Conservation (phyloP, 306 rosid species). For the Luffa acutangula region DNA sequence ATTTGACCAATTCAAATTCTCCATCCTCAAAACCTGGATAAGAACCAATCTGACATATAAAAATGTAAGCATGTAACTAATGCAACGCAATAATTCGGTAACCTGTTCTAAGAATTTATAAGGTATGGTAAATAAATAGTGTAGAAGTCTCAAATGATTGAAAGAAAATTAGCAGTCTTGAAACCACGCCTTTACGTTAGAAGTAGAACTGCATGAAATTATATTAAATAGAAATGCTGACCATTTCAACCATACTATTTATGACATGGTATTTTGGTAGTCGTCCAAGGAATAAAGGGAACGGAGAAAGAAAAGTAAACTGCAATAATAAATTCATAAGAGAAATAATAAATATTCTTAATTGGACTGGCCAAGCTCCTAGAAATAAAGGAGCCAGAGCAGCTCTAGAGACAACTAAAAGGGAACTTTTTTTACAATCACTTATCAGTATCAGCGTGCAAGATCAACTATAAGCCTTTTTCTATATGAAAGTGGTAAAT, state of each 20-base stretch:
- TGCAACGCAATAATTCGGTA: neutral
- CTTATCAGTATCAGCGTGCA: neutral
- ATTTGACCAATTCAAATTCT: constrained; percentile 66
- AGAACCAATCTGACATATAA: constrained; percentile 63
- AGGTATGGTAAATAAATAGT: neutral
- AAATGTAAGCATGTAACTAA: constrained; percentile 1
- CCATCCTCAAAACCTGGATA: constrained; percentile 97
- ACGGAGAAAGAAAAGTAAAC: neutral
- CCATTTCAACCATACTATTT: neutral
- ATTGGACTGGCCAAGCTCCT: neutral
- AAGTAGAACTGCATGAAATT: neutral
- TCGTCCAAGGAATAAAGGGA: neutral
- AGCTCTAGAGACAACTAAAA: neutral
- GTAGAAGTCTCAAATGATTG: neutral
- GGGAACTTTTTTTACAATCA: neutral
- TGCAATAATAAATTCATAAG: neutral
- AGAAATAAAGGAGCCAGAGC: neutral
- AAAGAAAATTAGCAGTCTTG: neutral
- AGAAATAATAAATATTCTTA: neutral
- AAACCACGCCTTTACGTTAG: neutral
- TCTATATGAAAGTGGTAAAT: neutral
- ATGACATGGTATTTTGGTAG: too few species aligned
- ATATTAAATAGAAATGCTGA: neutral
- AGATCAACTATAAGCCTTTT: neutral
- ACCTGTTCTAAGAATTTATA: neutral